phyloP scores from a whole-genome alignment of 139 green algal genomes.

The Haematococcus lacustris region DNA sequence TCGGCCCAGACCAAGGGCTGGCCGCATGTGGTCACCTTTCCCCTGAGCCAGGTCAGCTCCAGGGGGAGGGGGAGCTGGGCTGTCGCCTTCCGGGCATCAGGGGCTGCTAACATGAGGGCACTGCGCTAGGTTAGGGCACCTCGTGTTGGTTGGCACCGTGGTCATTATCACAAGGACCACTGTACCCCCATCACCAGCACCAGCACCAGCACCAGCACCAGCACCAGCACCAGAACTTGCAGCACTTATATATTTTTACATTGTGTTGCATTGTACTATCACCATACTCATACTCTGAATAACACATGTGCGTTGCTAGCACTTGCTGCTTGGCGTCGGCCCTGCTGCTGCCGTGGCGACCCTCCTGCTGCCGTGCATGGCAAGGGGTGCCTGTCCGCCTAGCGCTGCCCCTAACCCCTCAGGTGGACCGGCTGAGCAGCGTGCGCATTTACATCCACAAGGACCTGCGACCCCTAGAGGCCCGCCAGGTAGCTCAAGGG shows the following conservation, averaged over 20 bases:
- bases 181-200: not conserved
- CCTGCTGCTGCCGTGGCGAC: no score
- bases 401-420: not conserved
- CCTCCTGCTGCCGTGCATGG: no score
- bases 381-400: not conserved
- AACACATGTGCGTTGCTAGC: no score
- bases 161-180: not conserved
- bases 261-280: no score
- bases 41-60: conserved; percentile 32
- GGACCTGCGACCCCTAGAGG: conserved; percentile 54
- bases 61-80: not conserved
- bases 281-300: no score
- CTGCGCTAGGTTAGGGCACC: no score
- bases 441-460: conserved; percentile 63
- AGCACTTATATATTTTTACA: not conserved
- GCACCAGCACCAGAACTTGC: not conserved
- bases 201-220: not conserved
- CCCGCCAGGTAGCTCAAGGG: conserved; percentile 13
- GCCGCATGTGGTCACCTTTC: conserved; percentile 49
- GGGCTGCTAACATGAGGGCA: not conserved
- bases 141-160: not conserved
- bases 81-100: not conserved
- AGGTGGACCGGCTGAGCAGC: conserved; percentile 49
- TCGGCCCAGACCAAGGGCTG: conserved; percentile 13
- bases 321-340: no score